Evolutionary conservation across 2,329 filamentous ascomycete genomes (phyloP).

Genomic region (Diaporthe amygdali): DNA sequence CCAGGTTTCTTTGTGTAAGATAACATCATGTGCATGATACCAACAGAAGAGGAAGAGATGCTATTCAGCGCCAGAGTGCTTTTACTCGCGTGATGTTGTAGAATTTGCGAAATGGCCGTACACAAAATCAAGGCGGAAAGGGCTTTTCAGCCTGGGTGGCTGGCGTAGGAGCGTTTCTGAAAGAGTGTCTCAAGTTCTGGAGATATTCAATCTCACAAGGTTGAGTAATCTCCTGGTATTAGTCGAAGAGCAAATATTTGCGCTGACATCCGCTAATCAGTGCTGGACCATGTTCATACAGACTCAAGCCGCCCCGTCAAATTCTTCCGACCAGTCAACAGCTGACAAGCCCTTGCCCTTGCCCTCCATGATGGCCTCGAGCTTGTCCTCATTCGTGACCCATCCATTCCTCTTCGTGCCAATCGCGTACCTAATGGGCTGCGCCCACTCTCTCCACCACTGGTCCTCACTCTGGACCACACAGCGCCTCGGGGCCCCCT

Average conservation of each 20-base stretch:
- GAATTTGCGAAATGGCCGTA: not conserved
- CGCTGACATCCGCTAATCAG: not conserved
- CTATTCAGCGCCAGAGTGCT: not conserved
- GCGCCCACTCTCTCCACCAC: slow-evolving; percentile 60
- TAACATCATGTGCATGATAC: not conserved
- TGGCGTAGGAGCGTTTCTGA: not conserved
- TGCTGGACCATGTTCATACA: not conserved
- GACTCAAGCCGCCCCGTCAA: not conserved
- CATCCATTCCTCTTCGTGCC: slow-evolving; percentile 44
- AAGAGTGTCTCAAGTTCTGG: too few species aligned
- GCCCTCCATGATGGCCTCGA: slow-evolving; percentile 58
- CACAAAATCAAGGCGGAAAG: not conserved
- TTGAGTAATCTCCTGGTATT: not conserved
- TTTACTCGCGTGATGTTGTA: not conserved
- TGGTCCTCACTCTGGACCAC: slow-evolving; percentile 61
- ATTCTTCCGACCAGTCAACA: slow-evolving; percentile 50
- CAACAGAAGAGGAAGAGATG: not conserved
- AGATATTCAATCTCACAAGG: too few species aligned
- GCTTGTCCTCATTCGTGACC: slow-evolving; percentile 59
- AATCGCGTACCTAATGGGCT: slow-evolving; percentile 47
- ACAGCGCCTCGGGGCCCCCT: slow-evolving; percentile 39
- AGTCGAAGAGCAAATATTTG: not conserved
- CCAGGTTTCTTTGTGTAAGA: slow-evolving; percentile 1
- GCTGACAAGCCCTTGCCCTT: slow-evolving; percentile 41
- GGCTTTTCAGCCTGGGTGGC: too few species aligned